Conservation (phyloP, 169 alveolate genomes). For the Plasmodium falciparum region DNA sequence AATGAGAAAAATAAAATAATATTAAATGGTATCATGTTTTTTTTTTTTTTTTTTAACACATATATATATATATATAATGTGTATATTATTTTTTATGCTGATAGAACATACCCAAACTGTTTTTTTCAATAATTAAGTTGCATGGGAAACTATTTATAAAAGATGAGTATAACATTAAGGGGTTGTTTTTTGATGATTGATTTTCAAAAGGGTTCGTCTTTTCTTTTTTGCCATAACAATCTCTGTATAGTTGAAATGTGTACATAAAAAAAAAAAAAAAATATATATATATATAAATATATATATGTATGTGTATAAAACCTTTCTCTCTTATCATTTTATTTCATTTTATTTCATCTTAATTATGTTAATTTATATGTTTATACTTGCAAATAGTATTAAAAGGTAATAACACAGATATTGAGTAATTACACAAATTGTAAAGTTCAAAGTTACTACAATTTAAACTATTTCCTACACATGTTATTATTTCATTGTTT, state of each 20-base stretch:
- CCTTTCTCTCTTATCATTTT: too few species aligned
- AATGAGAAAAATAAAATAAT: neutral
- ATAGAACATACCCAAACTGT: slow-evolving; percentile 12
- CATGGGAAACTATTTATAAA: slow-evolving; percentile 56
- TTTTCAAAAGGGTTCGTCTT: slow-evolving; percentile 54
- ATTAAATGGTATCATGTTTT: neutral
- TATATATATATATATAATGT: neutral
- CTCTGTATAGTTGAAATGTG: neutral
- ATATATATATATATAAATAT: too few species aligned
- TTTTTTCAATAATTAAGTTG: slow-evolving; percentile 40
- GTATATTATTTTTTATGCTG: slow-evolving; percentile 1
- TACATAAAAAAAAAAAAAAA: too few species aligned
- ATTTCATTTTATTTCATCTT: too few species aligned
- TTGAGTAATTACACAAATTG: slow-evolving; percentile 65
- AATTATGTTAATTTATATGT: neutral
- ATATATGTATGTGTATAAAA: too few species aligned
- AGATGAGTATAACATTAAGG: slow-evolving; percentile 41
- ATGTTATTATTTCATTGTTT: slow-evolving; percentile 78
- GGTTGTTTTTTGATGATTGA: slow-evolving; percentile 17
- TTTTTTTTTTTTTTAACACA: neutral
- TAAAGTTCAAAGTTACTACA: slow-evolving; percentile 77
- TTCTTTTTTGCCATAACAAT: slow-evolving; percentile 60
- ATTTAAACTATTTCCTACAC: slow-evolving; percentile 80
- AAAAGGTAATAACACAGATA: slow-evolving; percentile 45
- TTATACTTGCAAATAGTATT: slow-evolving; percentile 28